Percentiles rank a stretch among this genome's conserved stretches.
These are phyloP conservation scores for Avena atlantica DNA, from an alignment of 176 grass and related monocot genomes.

Conservation along the genomic window DNA sequence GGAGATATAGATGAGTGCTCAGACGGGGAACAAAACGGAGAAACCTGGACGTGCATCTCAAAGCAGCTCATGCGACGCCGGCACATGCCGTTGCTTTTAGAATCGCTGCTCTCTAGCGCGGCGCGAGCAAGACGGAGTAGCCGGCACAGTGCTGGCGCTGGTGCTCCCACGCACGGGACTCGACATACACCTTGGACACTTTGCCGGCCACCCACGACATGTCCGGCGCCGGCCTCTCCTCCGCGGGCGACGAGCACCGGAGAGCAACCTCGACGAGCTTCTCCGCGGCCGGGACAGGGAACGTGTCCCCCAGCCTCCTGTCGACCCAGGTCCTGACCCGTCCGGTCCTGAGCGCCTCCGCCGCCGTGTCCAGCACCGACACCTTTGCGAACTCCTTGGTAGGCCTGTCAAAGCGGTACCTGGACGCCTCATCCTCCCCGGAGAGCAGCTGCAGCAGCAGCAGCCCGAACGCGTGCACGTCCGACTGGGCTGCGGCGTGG, in stretches of 20 bases:
- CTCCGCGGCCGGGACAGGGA: constrained; percentile 59
- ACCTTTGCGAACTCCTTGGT: neutral
- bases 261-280: constrained; percentile 63
- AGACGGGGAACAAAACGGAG: too few species aligned
- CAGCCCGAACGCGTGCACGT: neutral
- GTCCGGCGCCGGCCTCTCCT: constrained; percentile 36
- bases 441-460: constrained; percentile 11
- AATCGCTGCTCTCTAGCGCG: constrained; percentile 35
- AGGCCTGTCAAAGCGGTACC: neutral
- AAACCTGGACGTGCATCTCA: too few species aligned
- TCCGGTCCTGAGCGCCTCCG: neutral
- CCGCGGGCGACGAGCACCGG: constrained; percentile 48
- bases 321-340: constrained; percentile 62
- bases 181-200: constrained; percentile 66
- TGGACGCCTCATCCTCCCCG: neutral
- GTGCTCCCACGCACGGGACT: constrained; percentile 58
- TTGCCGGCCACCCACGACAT: constrained; percentile 78
- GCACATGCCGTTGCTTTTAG: too few species aligned
- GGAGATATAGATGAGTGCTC: too few species aligned
- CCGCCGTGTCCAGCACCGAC: constrained; percentile 1
- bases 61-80: too few species aligned
- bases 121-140: constrained; percentile 62
- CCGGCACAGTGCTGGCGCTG: constrained; percentile 47
- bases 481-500: neutral
- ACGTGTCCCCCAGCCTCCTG: constrained; percentile 71